A percentile compares a stretch with the other conserved stretches of the same genome.
These are phyloP conservation scores for Mycotypha africana DNA, from an alignment of 371 early-diverging fungal species.

Conservation along the genomic window DNA sequence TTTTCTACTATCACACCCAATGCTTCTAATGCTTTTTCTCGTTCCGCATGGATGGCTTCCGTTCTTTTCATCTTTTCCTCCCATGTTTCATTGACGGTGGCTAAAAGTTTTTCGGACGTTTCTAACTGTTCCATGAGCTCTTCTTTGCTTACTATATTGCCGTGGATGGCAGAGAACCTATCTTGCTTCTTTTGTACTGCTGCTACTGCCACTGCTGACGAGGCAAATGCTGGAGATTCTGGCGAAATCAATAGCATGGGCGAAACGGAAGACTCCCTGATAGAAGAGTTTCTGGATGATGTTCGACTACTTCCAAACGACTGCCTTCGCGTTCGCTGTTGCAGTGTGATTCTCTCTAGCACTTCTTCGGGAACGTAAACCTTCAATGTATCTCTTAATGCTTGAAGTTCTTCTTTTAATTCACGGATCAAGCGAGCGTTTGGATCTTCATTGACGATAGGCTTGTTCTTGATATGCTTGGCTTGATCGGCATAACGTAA, in stretches of 20 bases:
- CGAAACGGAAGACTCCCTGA: slow-evolving; percentile 5
- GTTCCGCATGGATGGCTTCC: slow-evolving; percentile 63
- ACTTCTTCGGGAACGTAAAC: slow-evolving; percentile 46
- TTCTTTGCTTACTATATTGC: slow-evolving; percentile 40
- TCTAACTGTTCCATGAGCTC: slow-evolving; percentile 56
- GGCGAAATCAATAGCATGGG: slow-evolving; percentile 17
- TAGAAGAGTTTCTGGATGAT: slow-evolving; percentile 9
- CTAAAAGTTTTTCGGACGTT: slow-evolving; percentile 31
- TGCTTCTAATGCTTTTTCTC: slow-evolving; percentile 73
- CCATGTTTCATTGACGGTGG: slow-evolving; percentile 48
- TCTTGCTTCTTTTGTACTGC: slow-evolving; percentile 8
- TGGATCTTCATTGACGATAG: slow-evolving; percentile 86
- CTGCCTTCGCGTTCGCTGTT: slow-evolving; percentile 7
- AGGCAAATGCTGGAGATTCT: slow-evolving; percentile 10
- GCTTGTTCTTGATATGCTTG: slow-evolving; percentile 83
- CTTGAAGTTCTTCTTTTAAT: slow-evolving; percentile 72
- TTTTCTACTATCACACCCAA: slow-evolving; percentile 75
- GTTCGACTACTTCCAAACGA: background rate
- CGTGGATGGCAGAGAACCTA: too few species aligned
- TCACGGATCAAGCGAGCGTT: slow-evolving; percentile 73
- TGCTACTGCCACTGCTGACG: too few species aligned
- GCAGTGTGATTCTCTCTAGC: slow-evolving; percentile 5
- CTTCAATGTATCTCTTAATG: slow-evolving; percentile 56
- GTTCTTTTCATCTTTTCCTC: slow-evolving; percentile 64
- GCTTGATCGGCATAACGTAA: slow-evolving; percentile 91